phyloP scores from a whole-genome alignment of 1,284 basidiomycete genomes.

The Apiotrichum siamense region DNA sequence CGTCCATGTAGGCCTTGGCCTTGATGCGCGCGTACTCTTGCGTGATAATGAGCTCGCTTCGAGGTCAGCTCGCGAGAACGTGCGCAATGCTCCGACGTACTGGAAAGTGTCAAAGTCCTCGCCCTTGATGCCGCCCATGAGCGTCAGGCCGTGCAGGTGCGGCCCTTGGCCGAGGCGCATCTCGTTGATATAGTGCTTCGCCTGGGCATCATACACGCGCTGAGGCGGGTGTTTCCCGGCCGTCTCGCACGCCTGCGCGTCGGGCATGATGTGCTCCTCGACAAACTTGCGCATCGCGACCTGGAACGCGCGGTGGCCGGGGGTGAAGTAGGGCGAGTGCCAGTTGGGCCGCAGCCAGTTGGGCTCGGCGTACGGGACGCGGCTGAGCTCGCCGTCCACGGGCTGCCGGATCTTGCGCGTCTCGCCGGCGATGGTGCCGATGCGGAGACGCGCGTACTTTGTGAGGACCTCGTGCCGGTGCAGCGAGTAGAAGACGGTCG shows the following conservation, averaged over 20 bases:
- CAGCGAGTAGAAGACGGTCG: conserved; percentile 75
- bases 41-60: conserved; percentile 63
- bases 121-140: conserved; percentile 79
- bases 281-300: conserved; percentile 52
- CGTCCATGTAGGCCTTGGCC: conserved; percentile 78
- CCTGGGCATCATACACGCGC: conserved; percentile 42
- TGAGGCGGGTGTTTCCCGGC: conserved; percentile 62
- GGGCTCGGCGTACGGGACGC: conserved; percentile 73
- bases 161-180: conserved; percentile 78
- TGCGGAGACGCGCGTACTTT: conserved; percentile 64
- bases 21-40: conserved; percentile 77
- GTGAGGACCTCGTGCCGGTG: conserved; percentile 72
- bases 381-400: conserved; percentile 54
- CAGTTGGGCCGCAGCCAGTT: conserved; percentile 76
- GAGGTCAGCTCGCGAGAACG: conserved; percentile 59
- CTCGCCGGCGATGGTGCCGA: conserved; percentile 65
- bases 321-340: conserved; percentile 68
- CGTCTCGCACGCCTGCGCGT: conserved; percentile 61
- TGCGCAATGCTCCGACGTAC: conserved; percentile 12
- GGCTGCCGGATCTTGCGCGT: conserved; percentile 55
- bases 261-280: conserved; percentile 52
- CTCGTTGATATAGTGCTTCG: conserved; percentile 67
- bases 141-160: conserved; percentile 71
- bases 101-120: conserved; percentile 78
- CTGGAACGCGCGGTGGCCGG: conserved; percentile 50